Evolutionary conservation across 2,329 filamentous ascomycete species (phyloP), one percentile per base, ranked within the genome.

Genomic region (Epicoccum sorghinum): DNA sequence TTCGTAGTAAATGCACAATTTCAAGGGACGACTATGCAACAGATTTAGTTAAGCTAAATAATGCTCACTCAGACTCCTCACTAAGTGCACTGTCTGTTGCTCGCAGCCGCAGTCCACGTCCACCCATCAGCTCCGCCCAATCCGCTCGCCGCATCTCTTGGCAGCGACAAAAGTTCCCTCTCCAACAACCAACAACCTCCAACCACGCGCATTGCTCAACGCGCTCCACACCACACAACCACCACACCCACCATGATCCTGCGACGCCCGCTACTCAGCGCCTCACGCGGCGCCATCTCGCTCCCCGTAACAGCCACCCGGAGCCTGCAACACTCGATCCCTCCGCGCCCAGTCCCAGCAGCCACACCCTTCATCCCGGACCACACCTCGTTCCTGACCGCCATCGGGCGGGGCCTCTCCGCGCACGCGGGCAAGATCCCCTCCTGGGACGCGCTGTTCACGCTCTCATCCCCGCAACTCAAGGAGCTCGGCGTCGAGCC

Each of bases 371-470:
- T 96, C 67, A 87, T 96, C 35, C 93, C 93, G 29, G 88, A 97
- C 73, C 86, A 91, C 36, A 73, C 83, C 65, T 95, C 93, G 13
- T 96, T 99, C 77, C 87, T 98, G 59, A 91, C 85, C 32, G 82
- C 97, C 55, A 97, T 98, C 76, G 95, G 95, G 65, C 93, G 95
- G 60, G 88, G 88, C 66, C 86, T 97, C 67, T 87, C 84, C 69
- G 86, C 89, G 70, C 91, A 97, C 79, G 85, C 89, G 43, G 82
- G 85, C 76, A 98, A 98, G 76, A 91, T 99, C 66, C 86, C 90
- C 2, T 88, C 89, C 9, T 98, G 95, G 95, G 89, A 95, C 47
- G 85, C 90, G 5, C 86, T 99, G 40, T 98, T 98, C 82, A 87
- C 87, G 40, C 82, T 95, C 60, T 87, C 86, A 22, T 91, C 90